Conservation (phyloP, 257 asterid genomes). For the Echites panduratus region DNA sequence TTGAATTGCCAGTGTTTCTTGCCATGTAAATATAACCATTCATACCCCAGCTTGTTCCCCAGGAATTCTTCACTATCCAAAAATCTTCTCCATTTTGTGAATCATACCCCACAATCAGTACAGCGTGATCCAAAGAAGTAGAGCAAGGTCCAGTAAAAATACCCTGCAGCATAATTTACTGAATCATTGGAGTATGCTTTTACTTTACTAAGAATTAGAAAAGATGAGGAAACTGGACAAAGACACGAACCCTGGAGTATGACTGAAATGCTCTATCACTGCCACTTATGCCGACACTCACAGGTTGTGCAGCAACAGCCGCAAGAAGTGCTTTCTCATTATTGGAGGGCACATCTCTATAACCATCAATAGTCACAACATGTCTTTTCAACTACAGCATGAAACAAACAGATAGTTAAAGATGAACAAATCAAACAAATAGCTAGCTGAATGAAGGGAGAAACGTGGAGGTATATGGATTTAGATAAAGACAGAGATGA, state of each 20-base stretch:
- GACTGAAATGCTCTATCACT: slow-evolving; percentile 68
- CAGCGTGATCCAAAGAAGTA: slow-evolving; percentile 78
- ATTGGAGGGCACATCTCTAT: slow-evolving; percentile 46
- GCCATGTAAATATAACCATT: slow-evolving; percentile 70
- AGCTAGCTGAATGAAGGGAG: neutral
- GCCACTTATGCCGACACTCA: slow-evolving; percentile 93
- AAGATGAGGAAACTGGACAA: neutral
- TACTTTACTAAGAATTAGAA: neutral
- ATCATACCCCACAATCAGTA: slow-evolving; percentile 78
- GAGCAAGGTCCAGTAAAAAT: slow-evolving; percentile 88
- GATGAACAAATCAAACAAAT: neutral
- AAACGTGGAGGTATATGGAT: neutral
- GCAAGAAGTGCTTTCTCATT: slow-evolving; percentile 63
- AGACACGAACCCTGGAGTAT: slow-evolving; percentile 60
- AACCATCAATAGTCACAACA: slow-evolving; percentile 80
- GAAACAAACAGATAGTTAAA: slow-evolving; percentile 5
- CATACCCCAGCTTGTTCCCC: slow-evolving; percentile 93
- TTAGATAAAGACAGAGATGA: neutral
- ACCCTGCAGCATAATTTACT: slow-evolving; percentile 48
- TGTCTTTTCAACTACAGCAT: slow-evolving; percentile 51
- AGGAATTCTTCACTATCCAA: slow-evolving; percentile 89
- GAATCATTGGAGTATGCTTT: neutral
- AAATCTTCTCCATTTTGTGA: slow-evolving; percentile 69
- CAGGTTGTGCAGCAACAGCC: slow-evolving; percentile 84
- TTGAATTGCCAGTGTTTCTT: slow-evolving; percentile 41